Base-by-base conservation (phyloP, 2,329 filamentous ascomycete genomes). In the Epichloe bromicola region DNA sequence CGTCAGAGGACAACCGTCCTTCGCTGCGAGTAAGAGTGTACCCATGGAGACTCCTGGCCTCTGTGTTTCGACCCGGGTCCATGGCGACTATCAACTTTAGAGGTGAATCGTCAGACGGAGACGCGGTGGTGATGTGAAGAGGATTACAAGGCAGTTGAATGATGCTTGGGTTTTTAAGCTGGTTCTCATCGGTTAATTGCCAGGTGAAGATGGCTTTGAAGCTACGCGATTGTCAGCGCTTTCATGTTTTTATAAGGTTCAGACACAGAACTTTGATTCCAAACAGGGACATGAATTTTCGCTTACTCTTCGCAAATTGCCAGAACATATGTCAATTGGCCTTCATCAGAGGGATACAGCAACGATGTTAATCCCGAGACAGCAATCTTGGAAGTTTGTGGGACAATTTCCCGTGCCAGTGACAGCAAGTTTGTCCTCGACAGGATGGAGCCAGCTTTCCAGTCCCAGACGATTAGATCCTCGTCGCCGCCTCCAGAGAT, bases 401-500 rank as follows among this genome's bases (percentile, higher is more conserved):
- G 64, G 4, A 57, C 42, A 20, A 72, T 63, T 20, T 68, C 59
- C 50, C 65, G 64, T 1, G 73, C 71, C 6, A 69, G 63, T 1
- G 60, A 60, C 5, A 77, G 65, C 17, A 88, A 56, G 53, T 78
- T 74, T 2, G 76, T 65, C 58, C 72, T 80, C 23, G 75, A 72
- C 0, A 82, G 61, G 26, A 86, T 62, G 17, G 63, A 66, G 15
- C 75, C 76, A 0, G 67, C 68, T 41, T 70, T 68, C 91, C 91
- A 98, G 55, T 90, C 75, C 90, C 90, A 98, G 0, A 90, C 71
- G 54, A 85, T 80, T 10, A 98, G 62, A 56, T 83, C 77, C 53
- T 83, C 74, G 59, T 97, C 91, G 4, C 91, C 93, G 46, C 91
- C 91, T 10, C 88, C 93, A 5, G 89, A 95, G 34, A 97, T 69